Percentiles rank a stretch among this genome's conserved stretches.
Evolutionary conservation across 225 moss, liverwort and hornwort genomes (phyloP).

Genomic region (Antitrichia curtipendula): DNA sequence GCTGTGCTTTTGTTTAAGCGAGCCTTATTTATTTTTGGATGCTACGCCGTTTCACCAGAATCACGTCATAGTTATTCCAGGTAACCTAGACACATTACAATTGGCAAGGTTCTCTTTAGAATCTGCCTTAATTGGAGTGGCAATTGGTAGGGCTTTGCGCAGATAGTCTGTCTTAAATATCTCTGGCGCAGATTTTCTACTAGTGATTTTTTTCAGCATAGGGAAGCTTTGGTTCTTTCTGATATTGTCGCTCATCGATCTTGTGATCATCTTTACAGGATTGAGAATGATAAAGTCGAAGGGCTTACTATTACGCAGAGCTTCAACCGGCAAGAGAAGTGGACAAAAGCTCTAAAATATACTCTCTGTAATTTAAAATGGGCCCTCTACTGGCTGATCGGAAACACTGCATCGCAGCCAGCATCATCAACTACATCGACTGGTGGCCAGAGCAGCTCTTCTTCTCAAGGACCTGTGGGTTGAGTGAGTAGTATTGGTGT

Average conservation of each 20-base stretch:
- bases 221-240: background rate
- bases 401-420: slow-evolving; percentile 81
- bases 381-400: slow-evolving; percentile 98
- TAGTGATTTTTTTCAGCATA: background rate
- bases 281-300: slow-evolving; percentile 95
- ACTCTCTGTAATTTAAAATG: slow-evolving; percentile 96
- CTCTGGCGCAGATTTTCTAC: background rate
- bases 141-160: background rate
- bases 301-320: slow-evolving; percentile 97
- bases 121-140: background rate
- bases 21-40: background rate
- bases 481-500: background rate
- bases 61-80: background rate
- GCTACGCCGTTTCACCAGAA: background rate
- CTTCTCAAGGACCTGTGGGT: slow-evolving; percentile 17
- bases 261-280: slow-evolving; percentile 27
- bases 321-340: slow-evolving; percentile 95
- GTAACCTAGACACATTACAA: background rate
- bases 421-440: slow-evolving; percentile 66
- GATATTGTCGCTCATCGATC: background rate
- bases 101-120: background rate
- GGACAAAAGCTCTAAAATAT: slow-evolving; percentile 94
- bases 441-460: slow-evolving; percentile 41
- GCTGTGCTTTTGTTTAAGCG: background rate
- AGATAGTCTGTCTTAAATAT: background rate